Evolutionary conservation across 2,329 filamentous ascomycete species (phyloP), one percentile per base, ranked within the genome.

Genomic region (Claviceps lovelessii): DNA sequence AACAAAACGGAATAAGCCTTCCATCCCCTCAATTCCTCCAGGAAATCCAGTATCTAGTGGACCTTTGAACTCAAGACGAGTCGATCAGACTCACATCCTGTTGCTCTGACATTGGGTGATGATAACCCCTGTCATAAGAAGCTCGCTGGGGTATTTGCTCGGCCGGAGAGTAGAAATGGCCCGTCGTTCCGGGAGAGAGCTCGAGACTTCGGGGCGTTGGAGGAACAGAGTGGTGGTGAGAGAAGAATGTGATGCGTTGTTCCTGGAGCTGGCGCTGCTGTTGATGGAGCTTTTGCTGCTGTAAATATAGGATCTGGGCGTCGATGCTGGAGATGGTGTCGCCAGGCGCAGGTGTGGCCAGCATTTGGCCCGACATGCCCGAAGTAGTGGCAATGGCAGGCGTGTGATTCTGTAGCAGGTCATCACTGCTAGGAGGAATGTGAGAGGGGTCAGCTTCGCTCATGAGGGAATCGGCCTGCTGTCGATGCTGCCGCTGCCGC

Each of bases 161-260:
- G 44, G 81, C 73, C 48, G 79, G 76, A 54, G 80, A 67, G 64
- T 84, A 89, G 60, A 75, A 83, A 55, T 80, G 79, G 62, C 67
- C 62, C 53, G 64, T 78, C 59, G 64, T 78, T 59, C 71, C 80
- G 63, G 73, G 79, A 67, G 85, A 83, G 70, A 91, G 80, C 64
- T 91, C 86, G 31, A 89, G 76, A 65, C 88, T 91, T 65, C 86
- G 88, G 0, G 88, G 88, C 15, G 88, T 93, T 2, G 86, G 86
- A 6, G 88, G 88, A 8, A 89, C 79, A 53, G 85, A 81, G 56
- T 77, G 75, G 58, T 76, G 77, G 56, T 79, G 76, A 54, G 72
- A 66, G 62, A 77, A 83, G 63, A 76, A 80, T 54, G 75, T 76
- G 13, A 69, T 73, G 49, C 75, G 76, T 58, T 83, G 79, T 62